phyloP scores from a whole-genome alignment of 2,329 filamentous ascomycete species.

The Colletotrichum liriopes region DNA sequence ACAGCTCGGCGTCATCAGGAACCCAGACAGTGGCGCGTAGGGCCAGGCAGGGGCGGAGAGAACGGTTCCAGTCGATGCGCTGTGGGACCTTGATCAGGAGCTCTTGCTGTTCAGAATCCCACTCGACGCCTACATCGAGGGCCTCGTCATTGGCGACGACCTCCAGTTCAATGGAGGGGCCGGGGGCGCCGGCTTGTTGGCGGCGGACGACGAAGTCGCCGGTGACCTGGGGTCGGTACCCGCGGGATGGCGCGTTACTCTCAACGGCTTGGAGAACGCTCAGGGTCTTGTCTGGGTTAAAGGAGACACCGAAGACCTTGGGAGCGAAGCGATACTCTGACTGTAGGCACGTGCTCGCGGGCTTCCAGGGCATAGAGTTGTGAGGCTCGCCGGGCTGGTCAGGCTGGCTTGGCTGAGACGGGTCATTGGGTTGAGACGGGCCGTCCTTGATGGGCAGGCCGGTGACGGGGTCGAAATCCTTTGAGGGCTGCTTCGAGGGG shows the following conservation, averaged over 20 bases:
- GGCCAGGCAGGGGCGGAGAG: constrained; percentile 61
- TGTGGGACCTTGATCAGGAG: constrained; percentile 59
- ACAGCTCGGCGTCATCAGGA: constrained; percentile 57
- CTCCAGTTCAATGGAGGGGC: constrained; percentile 60
- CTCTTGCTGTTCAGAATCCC: constrained; percentile 54
- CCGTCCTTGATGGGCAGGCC: constrained; percentile 36
- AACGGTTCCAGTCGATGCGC: constrained; percentile 49
- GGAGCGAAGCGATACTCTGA: constrained; percentile 49
- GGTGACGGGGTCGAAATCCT: constrained; percentile 35
- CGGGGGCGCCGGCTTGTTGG: constrained; percentile 49
- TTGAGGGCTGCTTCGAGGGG: constrained; percentile 29
- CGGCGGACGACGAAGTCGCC: constrained; percentile 64
- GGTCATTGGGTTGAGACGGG: constrained; percentile 14
- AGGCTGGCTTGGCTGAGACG: constrained; percentile 17
- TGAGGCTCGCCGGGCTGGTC: constrained; percentile 32
- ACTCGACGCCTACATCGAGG: constrained; percentile 54
- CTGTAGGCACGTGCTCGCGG: constrained; percentile 23
- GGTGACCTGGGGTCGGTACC: constrained; percentile 55
- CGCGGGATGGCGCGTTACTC: constrained; percentile 43
- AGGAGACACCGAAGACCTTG: constrained; percentile 50
- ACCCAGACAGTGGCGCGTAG: constrained; percentile 64
- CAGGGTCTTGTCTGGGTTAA: constrained; percentile 55
- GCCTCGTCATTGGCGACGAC: constrained; percentile 61
- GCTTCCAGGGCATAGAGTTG: constrained; percentile 28
- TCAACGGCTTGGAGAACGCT: constrained; percentile 57